Evolutionary conservation across 495 filamentous ascomycete species (phyloP).

Genomic region (Xeromyces bisporus): DNA sequence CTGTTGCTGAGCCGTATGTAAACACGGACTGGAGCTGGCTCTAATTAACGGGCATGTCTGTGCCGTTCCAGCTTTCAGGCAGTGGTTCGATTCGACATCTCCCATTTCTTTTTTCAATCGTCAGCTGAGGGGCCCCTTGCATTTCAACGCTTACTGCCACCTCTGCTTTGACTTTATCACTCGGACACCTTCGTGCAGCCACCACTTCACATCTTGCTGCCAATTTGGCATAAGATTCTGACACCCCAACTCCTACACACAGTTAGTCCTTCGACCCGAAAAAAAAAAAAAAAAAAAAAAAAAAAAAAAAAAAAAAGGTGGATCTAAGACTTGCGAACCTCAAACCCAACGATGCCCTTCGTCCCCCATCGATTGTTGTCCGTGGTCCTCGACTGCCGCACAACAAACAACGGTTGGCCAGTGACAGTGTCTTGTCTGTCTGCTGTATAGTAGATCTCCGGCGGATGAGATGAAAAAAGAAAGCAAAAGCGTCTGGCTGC

Average conservation of each 20-base stretch:
- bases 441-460: no score
- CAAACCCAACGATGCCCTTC: no score
- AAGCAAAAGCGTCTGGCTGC: no score
- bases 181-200: constrained; percentile 1
- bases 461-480: no score
- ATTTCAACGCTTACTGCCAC: constrained; percentile 62
- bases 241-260: constrained; percentile 1
- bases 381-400: no score
- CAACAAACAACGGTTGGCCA: no score
- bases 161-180: not conserved
- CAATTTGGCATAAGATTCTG: constrained; percentile 1
- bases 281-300: constrained; percentile 6
- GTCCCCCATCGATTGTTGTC: no score
- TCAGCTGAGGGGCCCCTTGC: constrained; percentile 36
- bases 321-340: no score
- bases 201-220: constrained; percentile 1
- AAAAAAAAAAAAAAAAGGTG: constrained; percentile 3
- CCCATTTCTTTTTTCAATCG: constrained; percentile 50
- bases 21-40: not conserved
- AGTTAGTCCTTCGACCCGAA: constrained; percentile 3
- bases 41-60: not conserved
- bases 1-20: not conserved
- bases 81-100: constrained; percentile 1
- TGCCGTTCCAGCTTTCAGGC: not conserved
- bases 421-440: no score